Percentiles rank a stretch among this genome's conserved stretches.
Conservation (phyloP, 139 green algal species). For the Coccomyxa sp. region DNA sequence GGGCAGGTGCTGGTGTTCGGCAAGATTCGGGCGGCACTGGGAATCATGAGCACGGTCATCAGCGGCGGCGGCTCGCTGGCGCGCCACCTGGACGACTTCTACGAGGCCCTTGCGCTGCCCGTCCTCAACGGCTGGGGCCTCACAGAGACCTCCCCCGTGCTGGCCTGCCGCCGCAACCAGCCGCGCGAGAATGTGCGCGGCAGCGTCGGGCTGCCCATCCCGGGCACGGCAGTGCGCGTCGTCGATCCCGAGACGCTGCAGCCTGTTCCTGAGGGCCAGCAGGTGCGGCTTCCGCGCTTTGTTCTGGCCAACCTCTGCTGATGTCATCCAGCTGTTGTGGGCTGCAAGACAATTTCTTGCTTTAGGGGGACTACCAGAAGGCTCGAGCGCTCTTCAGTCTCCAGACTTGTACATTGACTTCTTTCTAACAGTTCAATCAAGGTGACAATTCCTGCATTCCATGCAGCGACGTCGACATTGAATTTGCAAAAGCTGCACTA, state of each 20-base stretch:
- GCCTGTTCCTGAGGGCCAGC: constrained; percentile 56
- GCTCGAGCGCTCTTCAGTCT: too few species aligned
- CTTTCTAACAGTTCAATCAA: too few species aligned
- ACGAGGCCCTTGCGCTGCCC: constrained; percentile 39
- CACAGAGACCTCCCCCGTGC: constrained; percentile 87
- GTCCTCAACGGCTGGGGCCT: constrained; percentile 94
- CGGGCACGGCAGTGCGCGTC: constrained; percentile 72
- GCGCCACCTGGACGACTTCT: constrained; percentile 87
- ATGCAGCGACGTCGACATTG: too few species aligned
- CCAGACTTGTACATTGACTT: too few species aligned
- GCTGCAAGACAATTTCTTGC: too few species aligned
- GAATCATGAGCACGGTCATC: constrained; percentile 59
- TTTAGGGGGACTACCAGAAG: too few species aligned
- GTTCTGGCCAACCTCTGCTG: background rate
- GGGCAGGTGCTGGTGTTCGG: background rate
- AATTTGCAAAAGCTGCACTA: too few species aligned
- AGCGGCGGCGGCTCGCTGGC: constrained; percentile 81
- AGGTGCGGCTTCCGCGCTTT: constrained; percentile 27
- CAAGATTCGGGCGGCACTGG: constrained; percentile 35
- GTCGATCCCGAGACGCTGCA: constrained; percentile 73
- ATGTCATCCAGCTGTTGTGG: too few species aligned
- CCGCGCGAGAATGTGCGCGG: constrained; percentile 66
- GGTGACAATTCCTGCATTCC: too few species aligned
- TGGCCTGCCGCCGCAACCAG: constrained; percentile 57
- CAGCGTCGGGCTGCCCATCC: constrained; percentile 53